Base-by-base conservation (phyloP, 176 grass and related monocot species). In the Panicum miliaceum region DNA sequence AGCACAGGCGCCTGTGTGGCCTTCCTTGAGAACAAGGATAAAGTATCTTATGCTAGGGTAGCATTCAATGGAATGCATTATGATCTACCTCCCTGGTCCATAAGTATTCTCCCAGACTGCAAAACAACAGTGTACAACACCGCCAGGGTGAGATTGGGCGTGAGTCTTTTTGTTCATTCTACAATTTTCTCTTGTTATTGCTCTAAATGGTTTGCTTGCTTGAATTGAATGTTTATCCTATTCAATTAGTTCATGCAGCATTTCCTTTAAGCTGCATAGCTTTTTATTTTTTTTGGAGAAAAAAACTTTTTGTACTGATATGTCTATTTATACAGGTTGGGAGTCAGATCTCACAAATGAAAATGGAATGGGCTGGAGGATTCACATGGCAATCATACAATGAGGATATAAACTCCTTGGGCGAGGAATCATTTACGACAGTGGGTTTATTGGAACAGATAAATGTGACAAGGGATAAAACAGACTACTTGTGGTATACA, bases 401-500 rank as follows among this genome's bases (percentile, higher is more conserved):
- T 36, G 96, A 96, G 70, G 93, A 92, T 35, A 92, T 90, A 71
- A 96, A 88, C 14, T 96, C 93, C 22, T 81, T 88, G n/a, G 66
- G 73, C 43, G 93, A 82, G 67, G 89, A 87, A 64, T 43, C 91
- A 23, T 96, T 94, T 88, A 81, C 89, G 16, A 79, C 91, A 26
- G 84, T 90, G 72, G 96, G 96, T 25, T 89, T 99, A 81, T 77
- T 99, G 64, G 96, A 99, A 84, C 96, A 99, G 53, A 87, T 99
- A 81, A 99, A 99, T 73, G 71, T 99, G 53, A 99, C 96, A 19
- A 93, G 96, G 89, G 96, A 99, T 90, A 91, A 25, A 86, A 92
- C 93, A 36, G 96, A 99, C 64, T 99, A 99, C 69, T 85, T 99
- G 36, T 99, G 96, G 96, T 99, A 99, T 70, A 96, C 89, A 45